Percentiles rank a stretch among this genome's conserved stretches.
These are phyloP conservation scores for Tulasnella sp. DNA, from an alignment of 768 basidiomycete species.

Conservation along the genomic window DNA sequence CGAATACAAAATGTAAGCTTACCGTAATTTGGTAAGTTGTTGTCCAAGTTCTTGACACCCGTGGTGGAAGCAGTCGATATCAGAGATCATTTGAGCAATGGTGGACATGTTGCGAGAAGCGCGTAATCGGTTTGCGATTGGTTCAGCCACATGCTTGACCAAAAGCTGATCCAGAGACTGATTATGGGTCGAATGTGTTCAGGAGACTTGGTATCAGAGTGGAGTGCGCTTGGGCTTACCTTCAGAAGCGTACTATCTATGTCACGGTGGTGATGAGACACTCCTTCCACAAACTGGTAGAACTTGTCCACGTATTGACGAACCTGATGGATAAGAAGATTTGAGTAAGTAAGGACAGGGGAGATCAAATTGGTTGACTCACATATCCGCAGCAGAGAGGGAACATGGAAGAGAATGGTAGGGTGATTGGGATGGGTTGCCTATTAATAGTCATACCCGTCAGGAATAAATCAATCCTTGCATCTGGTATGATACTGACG, in stretches of 20 bases:
- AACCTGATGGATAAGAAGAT: conserved; percentile 36
- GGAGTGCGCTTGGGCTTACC: conserved; percentile 31
- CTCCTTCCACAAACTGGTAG: conserved; percentile 92
- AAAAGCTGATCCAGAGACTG: conserved; percentile 82
- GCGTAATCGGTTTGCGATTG: conserved; percentile 59
- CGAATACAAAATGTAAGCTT: conserved; percentile 16
- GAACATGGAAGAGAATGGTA: conserved; percentile 95
- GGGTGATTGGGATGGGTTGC: conserved; percentile 45
- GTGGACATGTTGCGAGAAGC: conserved; percentile 73
- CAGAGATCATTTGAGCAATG: conserved; percentile 83
- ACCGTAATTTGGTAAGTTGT: conserved; percentile 74
- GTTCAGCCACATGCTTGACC: conserved; percentile 57
- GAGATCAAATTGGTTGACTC: conserved; percentile 19
- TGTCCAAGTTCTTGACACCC: conserved; percentile 76
- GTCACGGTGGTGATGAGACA: conserved; percentile 79
- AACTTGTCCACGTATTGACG: conserved; percentile 86
- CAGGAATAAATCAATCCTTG: no score
- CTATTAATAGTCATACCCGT: no score
- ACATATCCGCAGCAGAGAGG: conserved; percentile 89
- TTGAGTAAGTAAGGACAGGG: not conserved
- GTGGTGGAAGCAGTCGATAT: conserved; percentile 81
- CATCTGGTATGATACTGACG: conserved; percentile 35
- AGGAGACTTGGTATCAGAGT: conserved; percentile 5
- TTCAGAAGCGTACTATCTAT: conserved; percentile 85
- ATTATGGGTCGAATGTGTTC: not conserved